Percentiles rank a stretch among this genome's conserved stretches.
phyloP scores from a whole-genome alignment of 306 rosid species.

The Trifolium repens region DNA sequence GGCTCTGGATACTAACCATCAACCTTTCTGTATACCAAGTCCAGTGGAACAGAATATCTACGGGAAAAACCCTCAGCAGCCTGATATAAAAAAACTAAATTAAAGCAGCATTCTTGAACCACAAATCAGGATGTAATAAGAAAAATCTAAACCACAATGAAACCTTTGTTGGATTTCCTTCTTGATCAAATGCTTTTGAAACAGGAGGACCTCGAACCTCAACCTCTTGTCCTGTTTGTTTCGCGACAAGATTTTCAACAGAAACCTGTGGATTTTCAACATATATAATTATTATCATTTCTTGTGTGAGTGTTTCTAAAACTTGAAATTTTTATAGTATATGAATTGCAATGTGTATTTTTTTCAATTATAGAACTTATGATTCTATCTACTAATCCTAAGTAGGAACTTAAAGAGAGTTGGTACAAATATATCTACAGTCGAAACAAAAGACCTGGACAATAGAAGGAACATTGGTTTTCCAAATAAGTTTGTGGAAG shows the following conservation, averaged over 20 bases:
- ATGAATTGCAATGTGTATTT: no score
- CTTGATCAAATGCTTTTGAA: conserved; percentile 83
- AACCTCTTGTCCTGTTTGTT: conserved; percentile 73
- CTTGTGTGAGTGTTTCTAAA: conserved; percentile 1
- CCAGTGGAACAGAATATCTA: conserved; percentile 76
- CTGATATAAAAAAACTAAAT: conserved; percentile 59
- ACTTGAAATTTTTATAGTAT: no score
- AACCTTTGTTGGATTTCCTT: conserved; percentile 93
- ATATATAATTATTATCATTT: conserved; percentile 16
- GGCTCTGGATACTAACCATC: conserved; percentile 72
- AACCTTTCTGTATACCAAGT: conserved; percentile 61
- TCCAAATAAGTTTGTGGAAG: background rate
- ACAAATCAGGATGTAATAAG: conserved; percentile 20
- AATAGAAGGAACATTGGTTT: background rate
- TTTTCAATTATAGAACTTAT: conserved; percentile 10
- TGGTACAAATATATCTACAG: background rate
- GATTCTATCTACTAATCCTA: conserved; percentile 20
- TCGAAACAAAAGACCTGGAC: conserved; percentile 4
- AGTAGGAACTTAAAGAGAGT: conserved; percentile 8
- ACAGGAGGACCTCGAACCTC: conserved; percentile 98
- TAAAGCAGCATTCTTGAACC: conserved; percentile 25
- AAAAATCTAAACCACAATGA: conserved; percentile 31
- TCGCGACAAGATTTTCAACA: conserved; percentile 70
- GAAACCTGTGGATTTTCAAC: conserved; percentile 57
- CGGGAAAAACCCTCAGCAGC: conserved; percentile 89